These are phyloP conservation scores for Aspergillus sp. DNA, from an alignment of 2,329 filamentous ascomycete species.

Conservation along the genomic window DNA sequence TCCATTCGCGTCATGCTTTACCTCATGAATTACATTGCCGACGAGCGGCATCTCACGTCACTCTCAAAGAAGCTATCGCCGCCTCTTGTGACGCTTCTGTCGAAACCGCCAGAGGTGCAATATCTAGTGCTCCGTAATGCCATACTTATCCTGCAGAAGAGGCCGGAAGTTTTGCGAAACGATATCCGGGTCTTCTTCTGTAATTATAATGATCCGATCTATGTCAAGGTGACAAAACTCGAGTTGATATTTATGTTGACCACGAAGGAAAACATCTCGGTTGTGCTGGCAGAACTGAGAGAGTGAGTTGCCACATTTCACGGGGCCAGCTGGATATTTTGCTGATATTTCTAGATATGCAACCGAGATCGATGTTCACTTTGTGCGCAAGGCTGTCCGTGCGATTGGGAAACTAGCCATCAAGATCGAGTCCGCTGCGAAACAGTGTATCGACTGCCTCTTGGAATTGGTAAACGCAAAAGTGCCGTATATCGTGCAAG, in stretches of 20 bases:
- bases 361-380: constrained; percentile 97
- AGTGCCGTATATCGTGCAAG: constrained; percentile 97
- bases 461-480: constrained; percentile 96
- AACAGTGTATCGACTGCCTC: constrained; percentile 86
- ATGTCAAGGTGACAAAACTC: constrained; percentile 98
- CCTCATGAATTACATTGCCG: constrained; percentile 96
- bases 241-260: constrained; percentile 99
- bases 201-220: constrained; percentile 99
- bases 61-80: constrained; percentile 92
- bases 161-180: constrained; percentile 90
- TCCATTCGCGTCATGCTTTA: constrained; percentile 96
- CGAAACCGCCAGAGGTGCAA: constrained; percentile 97
- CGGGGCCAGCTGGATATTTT: not conserved
- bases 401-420: constrained; percentile 98
- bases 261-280: constrained; percentile 89
- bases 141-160: constrained; percentile 84
- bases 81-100: constrained; percentile 87
- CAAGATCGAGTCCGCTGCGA: constrained; percentile 94
- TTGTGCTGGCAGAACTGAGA: constrained; percentile 88
- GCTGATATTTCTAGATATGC: constrained; percentile 60
- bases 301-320: constrained; percentile 58
- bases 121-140: constrained; percentile 94
- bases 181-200: constrained; percentile 99
- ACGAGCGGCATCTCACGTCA: constrained; percentile 81
- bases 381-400: constrained; percentile 94